phyloP scores from a whole-genome alignment of 108 stramenopile species.

The Pseudonitzschia multiseries region DNA sequence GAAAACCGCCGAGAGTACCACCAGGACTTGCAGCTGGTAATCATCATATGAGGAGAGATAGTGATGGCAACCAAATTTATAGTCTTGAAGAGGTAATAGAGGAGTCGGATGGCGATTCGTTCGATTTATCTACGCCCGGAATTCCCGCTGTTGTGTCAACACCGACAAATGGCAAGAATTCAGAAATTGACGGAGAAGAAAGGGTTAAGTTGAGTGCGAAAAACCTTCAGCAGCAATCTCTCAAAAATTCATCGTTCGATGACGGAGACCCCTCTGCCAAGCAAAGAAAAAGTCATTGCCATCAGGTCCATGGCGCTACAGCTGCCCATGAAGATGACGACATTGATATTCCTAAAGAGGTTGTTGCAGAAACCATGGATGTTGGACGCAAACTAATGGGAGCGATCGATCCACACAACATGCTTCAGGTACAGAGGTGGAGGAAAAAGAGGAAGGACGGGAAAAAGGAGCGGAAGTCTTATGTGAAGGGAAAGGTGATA shows the following conservation, averaged over 20 bases:
- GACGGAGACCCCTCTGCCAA: neutral
- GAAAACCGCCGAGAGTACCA: conserved; percentile 70
- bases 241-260: neutral
- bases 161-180: neutral
- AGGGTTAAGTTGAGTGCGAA: neutral
- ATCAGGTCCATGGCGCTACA: neutral
- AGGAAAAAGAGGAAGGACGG: conserved; percentile 41
- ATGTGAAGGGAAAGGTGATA: conserved; percentile 91
- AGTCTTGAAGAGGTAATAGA: neutral
- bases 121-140: too few relatives aligned
- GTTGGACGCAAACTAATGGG: conserved; percentile 47
- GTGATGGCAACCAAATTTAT: conserved; percentile 5
- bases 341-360: conserved; percentile 48
- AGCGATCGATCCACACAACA: conserved; percentile 55
- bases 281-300: neutral
- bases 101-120: neutral
- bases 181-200: neutral
- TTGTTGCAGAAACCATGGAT: conserved; percentile 46
- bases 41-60: neutral
- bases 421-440: conserved; percentile 46
- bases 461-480: conserved; percentile 52
- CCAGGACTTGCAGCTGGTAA: conserved; percentile 28
- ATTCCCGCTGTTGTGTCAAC: neutral
- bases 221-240: neutral
- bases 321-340: neutral